Conservation (phyloP, 495 filamentous ascomycete genomes). For the Aspergillus wentii region DNA sequence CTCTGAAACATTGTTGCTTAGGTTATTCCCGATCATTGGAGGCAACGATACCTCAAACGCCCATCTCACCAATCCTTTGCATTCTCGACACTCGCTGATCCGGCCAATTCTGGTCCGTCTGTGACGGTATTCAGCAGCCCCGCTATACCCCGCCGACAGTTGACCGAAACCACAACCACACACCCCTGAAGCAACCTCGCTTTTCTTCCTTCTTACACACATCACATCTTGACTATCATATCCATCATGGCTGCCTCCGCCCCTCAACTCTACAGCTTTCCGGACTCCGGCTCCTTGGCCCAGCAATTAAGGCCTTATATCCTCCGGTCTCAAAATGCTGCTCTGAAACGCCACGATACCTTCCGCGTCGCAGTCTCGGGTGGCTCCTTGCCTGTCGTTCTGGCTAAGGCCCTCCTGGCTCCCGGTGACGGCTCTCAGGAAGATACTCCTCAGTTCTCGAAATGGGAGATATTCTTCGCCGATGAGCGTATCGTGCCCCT, state of each 20-base stretch:
- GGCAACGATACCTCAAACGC: too few species aligned
- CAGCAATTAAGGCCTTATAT: conserved; percentile 73
- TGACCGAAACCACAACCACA: background rate
- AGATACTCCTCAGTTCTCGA: conserved; percentile 67
- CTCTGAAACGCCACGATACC: conserved; percentile 68
- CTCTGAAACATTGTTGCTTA: too few species aligned
- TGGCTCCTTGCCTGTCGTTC: conserved; percentile 83
- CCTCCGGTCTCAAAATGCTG: conserved; percentile 70
- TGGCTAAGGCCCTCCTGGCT: conserved; percentile 74
- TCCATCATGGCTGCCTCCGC: conserved; percentile 43
- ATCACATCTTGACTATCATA: background rate
- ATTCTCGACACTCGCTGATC: too few species aligned
- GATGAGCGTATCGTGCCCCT: conserved; percentile 94
- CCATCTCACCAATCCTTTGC: too few species aligned
- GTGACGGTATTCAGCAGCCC: too few species aligned
- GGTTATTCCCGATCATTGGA: too few species aligned
- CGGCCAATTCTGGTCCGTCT: too few species aligned
- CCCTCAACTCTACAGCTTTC: conserved; percentile 83
- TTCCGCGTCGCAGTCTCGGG: conserved; percentile 94
- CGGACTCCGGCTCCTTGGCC: conserved; percentile 61
- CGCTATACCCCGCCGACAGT: conserved; percentile 1
- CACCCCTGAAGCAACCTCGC: conserved; percentile 4
- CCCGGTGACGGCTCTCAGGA: conserved; percentile 50
- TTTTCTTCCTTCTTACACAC: conserved; percentile 4
- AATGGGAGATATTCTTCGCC: conserved; percentile 98